Percentiles rank a stretch among this genome's conserved stretches.
These are phyloP conservation scores for Phytopythium aichiense DNA, from an alignment of 352 stramenopile genomes.

Conservation along the genomic window DNA sequence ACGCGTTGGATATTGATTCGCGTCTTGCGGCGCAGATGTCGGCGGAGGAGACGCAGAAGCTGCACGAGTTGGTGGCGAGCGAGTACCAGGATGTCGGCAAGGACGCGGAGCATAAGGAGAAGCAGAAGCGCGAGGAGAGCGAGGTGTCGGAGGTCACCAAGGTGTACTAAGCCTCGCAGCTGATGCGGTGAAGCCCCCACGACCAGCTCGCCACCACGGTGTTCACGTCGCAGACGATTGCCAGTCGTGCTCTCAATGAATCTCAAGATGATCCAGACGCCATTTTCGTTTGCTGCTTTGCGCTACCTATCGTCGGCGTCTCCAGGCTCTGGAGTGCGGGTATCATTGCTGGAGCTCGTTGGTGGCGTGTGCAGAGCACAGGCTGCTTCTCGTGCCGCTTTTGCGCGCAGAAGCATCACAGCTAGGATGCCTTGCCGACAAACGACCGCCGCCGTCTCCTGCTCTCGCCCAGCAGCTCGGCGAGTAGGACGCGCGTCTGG, in stretches of 20 bases:
- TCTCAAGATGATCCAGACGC: too few species aligned
- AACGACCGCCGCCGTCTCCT: not conserved
- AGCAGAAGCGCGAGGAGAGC: slow-evolving; percentile 17
- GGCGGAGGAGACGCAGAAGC: slow-evolving; percentile 66
- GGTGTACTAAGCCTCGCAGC: slow-evolving; percentile 47
- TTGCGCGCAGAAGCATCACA: too few species aligned
- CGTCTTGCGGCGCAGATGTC: slow-evolving; percentile 53
- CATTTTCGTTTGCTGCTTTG: too few species aligned
- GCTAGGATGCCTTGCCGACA: not conserved
- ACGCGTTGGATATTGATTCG: slow-evolving; percentile 72
- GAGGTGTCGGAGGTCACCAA: slow-evolving; percentile 62
- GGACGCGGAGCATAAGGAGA: not conserved
- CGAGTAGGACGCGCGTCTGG: slow-evolving; percentile 45
- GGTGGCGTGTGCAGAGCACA: too few species aligned
- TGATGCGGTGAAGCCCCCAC: not conserved
- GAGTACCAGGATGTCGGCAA: slow-evolving; percentile 43
- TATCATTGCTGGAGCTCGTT: too few species aligned
- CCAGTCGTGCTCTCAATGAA: too few species aligned
- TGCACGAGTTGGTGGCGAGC: slow-evolving; percentile 48
- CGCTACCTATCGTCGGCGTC: too few species aligned
- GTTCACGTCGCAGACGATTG: too few species aligned
- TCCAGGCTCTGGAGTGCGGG: too few species aligned
- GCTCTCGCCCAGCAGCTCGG: slow-evolving; percentile 3
- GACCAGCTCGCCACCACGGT: too few species aligned
- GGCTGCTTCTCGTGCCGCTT: too few species aligned